Percentiles rank a stretch among this genome's conserved stretches.
Conservation (phyloP, 805 yeast species). For the Teunomyces pallodes region DNA sequence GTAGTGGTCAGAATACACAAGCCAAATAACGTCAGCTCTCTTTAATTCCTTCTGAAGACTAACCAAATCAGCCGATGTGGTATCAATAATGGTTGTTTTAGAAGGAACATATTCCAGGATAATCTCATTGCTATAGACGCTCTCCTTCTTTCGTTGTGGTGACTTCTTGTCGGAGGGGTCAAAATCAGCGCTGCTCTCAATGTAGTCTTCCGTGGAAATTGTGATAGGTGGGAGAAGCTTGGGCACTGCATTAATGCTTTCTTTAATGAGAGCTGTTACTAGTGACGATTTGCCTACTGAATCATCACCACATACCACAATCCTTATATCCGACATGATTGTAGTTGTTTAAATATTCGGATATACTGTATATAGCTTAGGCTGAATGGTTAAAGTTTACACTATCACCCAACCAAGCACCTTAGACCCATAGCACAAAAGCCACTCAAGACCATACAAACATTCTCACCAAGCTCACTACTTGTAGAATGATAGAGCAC, state of each 20-base stretch:
- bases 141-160: conserved; percentile 1
- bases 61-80: conserved; percentile 63
- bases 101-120: conserved; percentile 34
- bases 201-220: conserved; percentile 65
- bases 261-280: conserved; percentile 78
- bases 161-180: conserved; percentile 1
- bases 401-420: no score
- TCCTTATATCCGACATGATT: conserved; percentile 44
- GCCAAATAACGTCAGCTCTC: conserved; percentile 86
- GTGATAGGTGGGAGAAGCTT: conserved; percentile 80
- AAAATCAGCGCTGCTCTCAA: conserved; percentile 33
- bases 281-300: conserved; percentile 84
- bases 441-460: no score
- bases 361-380: not conserved
- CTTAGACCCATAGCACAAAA: no score
- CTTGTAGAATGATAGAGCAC: no score
- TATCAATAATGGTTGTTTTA: conserved; percentile 76
- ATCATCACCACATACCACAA: conserved; percentile 93
- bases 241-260: conserved; percentile 50
- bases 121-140: not conserved
- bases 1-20: conserved; percentile 92
- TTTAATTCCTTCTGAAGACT: conserved; percentile 70
- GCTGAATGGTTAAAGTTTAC: no score
- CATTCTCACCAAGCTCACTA: no score
- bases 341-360: not conserved